Percentiles rank a stretch among this genome's conserved stretches.
These are phyloP conservation scores for Coniferiporia weirii DNA, from an alignment of 1,284 basidiomycete species.

Conservation along the genomic window DNA sequence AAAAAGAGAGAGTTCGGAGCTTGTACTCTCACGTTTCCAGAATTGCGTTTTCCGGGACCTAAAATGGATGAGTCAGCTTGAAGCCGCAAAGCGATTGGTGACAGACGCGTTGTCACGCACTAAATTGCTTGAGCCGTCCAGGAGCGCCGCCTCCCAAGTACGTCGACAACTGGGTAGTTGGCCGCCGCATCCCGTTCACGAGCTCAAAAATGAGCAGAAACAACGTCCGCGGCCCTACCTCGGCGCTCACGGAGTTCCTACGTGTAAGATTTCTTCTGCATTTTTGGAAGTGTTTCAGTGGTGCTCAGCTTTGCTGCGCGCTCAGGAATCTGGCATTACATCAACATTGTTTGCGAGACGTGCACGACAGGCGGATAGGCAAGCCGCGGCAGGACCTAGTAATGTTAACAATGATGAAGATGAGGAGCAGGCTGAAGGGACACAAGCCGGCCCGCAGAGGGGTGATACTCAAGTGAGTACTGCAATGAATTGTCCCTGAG, in stretches of 20 bases:
- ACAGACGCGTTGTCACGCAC: too few relatives aligned
- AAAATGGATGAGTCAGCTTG: too few relatives aligned
- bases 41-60: too few relatives aligned
- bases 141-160: too few relatives aligned
- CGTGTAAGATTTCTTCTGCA: slow-evolving; percentile 44
- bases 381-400: slow-evolving; percentile 46
- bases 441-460: slow-evolving; percentile 6
- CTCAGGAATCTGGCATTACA: slow-evolving; percentile 75
- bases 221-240: slow-evolving; percentile 84
- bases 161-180: too few relatives aligned
- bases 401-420: slow-evolving; percentile 30
- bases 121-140: too few relatives aligned
- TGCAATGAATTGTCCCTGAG: neutral
- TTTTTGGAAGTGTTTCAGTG: too few relatives aligned
- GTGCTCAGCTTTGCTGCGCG: too few relatives aligned
- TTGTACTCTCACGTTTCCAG: too few relatives aligned
- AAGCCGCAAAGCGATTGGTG: too few relatives aligned
- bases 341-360: slow-evolving; percentile 62
- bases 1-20: too few relatives aligned
- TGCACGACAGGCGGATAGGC: slow-evolving; percentile 26
- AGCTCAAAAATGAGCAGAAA: slow-evolving; percentile 32
- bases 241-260: slow-evolving; percentile 89
- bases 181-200: too few relatives aligned
- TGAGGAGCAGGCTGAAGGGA: slow-evolving; percentile 22
- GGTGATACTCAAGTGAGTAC: slow-evolving; percentile 12